Conservation (phyloP, 2,329 filamentous ascomycete genomes). For the Scedosporium boydii region DNA sequence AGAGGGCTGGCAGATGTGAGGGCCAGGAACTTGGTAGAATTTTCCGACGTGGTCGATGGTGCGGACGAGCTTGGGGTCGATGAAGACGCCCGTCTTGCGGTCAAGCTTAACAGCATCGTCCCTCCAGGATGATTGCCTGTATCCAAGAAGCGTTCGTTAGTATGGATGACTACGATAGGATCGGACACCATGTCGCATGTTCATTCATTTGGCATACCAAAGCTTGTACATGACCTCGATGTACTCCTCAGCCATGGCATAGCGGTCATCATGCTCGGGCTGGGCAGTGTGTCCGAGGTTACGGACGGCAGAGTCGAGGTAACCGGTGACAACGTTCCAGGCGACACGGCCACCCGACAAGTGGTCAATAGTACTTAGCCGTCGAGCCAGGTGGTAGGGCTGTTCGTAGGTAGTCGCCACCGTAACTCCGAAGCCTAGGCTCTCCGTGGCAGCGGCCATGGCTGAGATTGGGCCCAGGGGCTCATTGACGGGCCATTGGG, state of each 20-base stretch:
- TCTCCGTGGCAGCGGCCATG: slow-evolving; percentile 59
- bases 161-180: background rate
- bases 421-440: slow-evolving; percentile 60
- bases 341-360: slow-evolving; percentile 48
- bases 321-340: slow-evolving; percentile 54
- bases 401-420: slow-evolving; percentile 60
- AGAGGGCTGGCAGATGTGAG: slow-evolving; percentile 50
- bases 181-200: background rate
- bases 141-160: background rate
- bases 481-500: slow-evolving; percentile 65
- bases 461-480: slow-evolving; percentile 51
- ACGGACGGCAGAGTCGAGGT: slow-evolving; percentile 55
- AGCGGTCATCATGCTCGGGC: slow-evolving; percentile 38
- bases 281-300: slow-evolving; percentile 52
- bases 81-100: slow-evolving; percentile 38
- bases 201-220: slow-evolving; percentile 30
- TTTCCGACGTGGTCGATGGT: slow-evolving; percentile 54
- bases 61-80: slow-evolving; percentile 36
- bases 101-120: slow-evolving; percentile 50
- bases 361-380: slow-evolving; percentile 59
- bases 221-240: slow-evolving; percentile 50
- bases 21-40: slow-evolving; percentile 48
- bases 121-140: slow-evolving; percentile 41
- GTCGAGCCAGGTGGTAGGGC: slow-evolving; percentile 55
- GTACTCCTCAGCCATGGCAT: slow-evolving; percentile 51